Conservation (phyloP, 2,329 filamentous ascomycete species). For the Ascochyta pisi region DNA sequence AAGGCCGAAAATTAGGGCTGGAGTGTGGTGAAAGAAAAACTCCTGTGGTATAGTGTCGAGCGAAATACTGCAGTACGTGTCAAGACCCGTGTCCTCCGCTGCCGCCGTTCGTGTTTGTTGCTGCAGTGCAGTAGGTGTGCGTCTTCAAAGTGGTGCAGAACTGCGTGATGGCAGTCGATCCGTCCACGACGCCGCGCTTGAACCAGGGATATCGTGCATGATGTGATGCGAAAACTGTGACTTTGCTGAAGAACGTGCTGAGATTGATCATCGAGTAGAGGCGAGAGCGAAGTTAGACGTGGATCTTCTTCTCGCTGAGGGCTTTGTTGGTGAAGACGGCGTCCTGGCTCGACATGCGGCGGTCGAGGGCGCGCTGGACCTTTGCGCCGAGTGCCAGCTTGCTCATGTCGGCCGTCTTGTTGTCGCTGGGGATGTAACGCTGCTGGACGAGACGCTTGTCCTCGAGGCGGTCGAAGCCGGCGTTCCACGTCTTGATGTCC, state of each 20-base stretch:
- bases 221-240: slow-evolving; percentile 11
- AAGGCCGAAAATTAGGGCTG: slow-evolving; percentile 13
- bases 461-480: slow-evolving; percentile 84
- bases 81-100: background rate
- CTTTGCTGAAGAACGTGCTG: slow-evolving; percentile 16
- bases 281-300: slow-evolving; percentile 26
- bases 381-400: slow-evolving; percentile 90
- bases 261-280: background rate
- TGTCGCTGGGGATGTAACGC: slow-evolving; percentile 77
- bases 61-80: slow-evolving; percentile 7
- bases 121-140: background rate
- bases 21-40: slow-evolving; percentile 9
- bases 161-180: background rate
- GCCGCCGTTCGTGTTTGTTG: background rate
- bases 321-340: slow-evolving; percentile 74
- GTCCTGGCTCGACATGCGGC: slow-evolving; percentile 88
- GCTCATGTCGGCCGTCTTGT: slow-evolving; percentile 82
- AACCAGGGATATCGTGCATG: slow-evolving; percentile 20
- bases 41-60: slow-evolving; percentile 19
- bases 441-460: slow-evolving; percentile 85
- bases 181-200: slow-evolving; percentile 7
- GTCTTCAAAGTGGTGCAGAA: background rate
- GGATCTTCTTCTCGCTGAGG: slow-evolving; percentile 46
- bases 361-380: slow-evolving; percentile 83
- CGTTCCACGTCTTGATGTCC: slow-evolving; percentile 77